phyloP scores from a whole-genome alignment of 176 grass and related monocot species.

The Juncus effusus region DNA sequence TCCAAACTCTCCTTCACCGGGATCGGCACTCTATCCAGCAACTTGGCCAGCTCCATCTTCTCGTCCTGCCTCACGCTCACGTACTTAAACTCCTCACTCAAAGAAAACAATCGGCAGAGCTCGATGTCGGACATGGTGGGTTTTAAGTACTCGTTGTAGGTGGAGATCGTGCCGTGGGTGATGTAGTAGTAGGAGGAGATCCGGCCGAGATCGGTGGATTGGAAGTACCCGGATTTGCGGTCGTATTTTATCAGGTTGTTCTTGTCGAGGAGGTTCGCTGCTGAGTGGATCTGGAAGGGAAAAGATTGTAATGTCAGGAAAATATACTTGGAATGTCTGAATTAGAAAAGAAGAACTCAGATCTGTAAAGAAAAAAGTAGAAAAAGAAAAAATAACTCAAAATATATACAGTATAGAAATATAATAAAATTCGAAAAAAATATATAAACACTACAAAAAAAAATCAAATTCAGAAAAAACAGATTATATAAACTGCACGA shows the following conservation, averaged over 20 bases:
- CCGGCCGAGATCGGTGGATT: constrained; percentile 81
- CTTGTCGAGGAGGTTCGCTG: constrained; percentile 90
- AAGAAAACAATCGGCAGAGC: constrained; percentile 73
- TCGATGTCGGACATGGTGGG: constrained; percentile 98
- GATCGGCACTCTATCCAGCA: constrained; percentile 89
- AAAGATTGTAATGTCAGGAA: constrained; percentile 5
- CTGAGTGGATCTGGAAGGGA: constrained; percentile 65
- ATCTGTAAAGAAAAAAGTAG: constrained; percentile 9
- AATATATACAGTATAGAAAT: constrained; percentile 4
- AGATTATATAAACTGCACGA: constrained; percentile 7
- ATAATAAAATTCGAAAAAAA: constrained; percentile 4
- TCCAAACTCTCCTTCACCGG: constrained; percentile 98
- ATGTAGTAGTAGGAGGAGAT: constrained; percentile 98
- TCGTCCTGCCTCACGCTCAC: constrained; percentile 85
- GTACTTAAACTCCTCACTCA: constrained; percentile 98
- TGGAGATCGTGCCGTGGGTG: constrained; percentile 84
- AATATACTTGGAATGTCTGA: background rate
- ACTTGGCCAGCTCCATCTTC: constrained; percentile 92
- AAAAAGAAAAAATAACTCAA: constrained; percentile 1
- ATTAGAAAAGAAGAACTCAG: background rate
- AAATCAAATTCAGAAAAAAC: background rate
- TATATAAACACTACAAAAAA: constrained; percentile 8
- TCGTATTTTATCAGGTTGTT: constrained; percentile 94
- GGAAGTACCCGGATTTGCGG: constrained; percentile 94
- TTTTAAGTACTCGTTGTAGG: constrained; percentile 91